Base-by-base conservation (phyloP, 805 yeast genomes). In the Kluyveromyces nonfermentans region DNA sequence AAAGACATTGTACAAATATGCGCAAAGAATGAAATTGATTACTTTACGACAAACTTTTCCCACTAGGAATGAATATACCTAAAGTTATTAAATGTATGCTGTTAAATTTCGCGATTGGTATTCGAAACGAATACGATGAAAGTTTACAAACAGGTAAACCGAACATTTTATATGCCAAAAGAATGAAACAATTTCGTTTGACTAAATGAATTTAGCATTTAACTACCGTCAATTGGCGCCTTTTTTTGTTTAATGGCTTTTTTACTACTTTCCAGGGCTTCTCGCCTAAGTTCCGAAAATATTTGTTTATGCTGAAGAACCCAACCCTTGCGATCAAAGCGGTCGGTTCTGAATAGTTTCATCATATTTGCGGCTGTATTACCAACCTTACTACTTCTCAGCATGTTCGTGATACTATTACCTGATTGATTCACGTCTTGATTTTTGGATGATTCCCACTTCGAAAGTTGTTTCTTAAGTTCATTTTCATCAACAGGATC, bases 401-500 rank as follows among this genome's bases (percentile, higher is more conserved):
- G 46, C 48, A 55, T 47, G 30, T 36, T 50, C 14, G 59, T 43
- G 18, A 53, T 55, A 5, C 57, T 44, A 33, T 54, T 52, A 12
- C 54, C 50, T n/a, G 48, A 48, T 12, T 50, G 52, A 12, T 54
- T 37, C 4, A 46, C 44, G 1, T 52, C 31, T 17, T 40, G 37
- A 32, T 46, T 53, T 20, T 54, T 59, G 5, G 67, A 52, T 7
- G 58, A 59, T 54, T 87, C 96, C 94, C 94, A 84, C 53, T 78
- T 77, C 18, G 64, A 59, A 33, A 89, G 67, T 41, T 73, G 73
- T 42, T 72, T 75, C 39, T 75, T 67, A 40, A 89, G 60, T 5
- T 75, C 73, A 33, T 67, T 63, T 18, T 77, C 79, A 20, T 75
- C 62, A 4, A 74, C 75, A 0, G 95, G 96, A 25, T 68, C 70